phyloP scores from a whole-genome alignment of 2,329 filamentous ascomycete genomes.

The Ilyonectria mors-panacis region DNA sequence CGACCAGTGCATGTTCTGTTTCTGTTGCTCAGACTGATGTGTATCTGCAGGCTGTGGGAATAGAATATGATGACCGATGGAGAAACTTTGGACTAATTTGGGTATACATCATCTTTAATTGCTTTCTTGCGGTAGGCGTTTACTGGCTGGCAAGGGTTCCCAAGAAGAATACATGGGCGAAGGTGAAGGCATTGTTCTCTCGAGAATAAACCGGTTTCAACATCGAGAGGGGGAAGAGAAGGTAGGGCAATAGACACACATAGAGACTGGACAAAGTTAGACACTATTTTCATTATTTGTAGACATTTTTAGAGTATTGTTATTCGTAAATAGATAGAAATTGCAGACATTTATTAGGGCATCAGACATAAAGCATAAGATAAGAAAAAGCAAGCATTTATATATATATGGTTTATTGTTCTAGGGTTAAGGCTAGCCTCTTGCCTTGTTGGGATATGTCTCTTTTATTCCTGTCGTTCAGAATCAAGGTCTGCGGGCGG shows the following conservation, averaged over 20 bases:
- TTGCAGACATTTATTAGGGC: too few relatives aligned
- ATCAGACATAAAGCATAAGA: too few relatives aligned
- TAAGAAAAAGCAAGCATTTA: too few relatives aligned
- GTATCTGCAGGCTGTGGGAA: slow-evolving; percentile 55
- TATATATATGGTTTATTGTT: too few relatives aligned
- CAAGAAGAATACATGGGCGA: slow-evolving; percentile 31
- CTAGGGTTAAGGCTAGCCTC: too few relatives aligned
- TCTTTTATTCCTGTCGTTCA: too few relatives aligned
- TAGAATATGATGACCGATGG: slow-evolving; percentile 64
- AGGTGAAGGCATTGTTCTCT: slow-evolving; percentile 8
- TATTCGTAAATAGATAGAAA: neutral
- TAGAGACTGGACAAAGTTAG: neutral
- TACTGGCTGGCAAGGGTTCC: slow-evolving; percentile 60
- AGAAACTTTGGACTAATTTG: slow-evolving; percentile 69
- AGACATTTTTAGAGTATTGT: neutral
- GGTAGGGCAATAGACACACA: neutral
- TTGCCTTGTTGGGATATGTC: too few relatives aligned
- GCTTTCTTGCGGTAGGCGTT: slow-evolving; percentile 59
- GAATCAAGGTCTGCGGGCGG: too few relatives aligned
- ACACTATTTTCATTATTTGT: neutral
- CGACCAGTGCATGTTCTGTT: slow-evolving; percentile 60
- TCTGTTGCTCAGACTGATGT: slow-evolving; percentile 52
- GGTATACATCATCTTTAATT: slow-evolving; percentile 65
- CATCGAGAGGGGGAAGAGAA: neutral
- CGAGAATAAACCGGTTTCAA: neutral